A percentile compares a stretch with the other conserved stretches of the same genome.
These are phyloP conservation scores for Thelephora terrestris DNA, from an alignment of 1,284 basidiomycete species.

Conservation along the genomic window DNA sequence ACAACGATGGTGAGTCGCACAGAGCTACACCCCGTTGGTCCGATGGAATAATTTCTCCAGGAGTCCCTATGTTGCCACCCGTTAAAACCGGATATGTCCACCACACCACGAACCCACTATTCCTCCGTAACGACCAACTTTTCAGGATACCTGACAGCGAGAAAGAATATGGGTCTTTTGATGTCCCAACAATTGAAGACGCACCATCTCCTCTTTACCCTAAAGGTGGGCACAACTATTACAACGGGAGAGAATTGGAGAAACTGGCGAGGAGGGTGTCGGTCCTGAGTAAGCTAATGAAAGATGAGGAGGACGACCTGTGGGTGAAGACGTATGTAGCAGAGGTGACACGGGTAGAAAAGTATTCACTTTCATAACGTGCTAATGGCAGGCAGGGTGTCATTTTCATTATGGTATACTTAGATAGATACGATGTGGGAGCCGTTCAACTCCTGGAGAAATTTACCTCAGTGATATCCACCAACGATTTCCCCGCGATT, in stretches of 20 bases:
- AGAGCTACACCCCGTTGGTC: too few relatives aligned
- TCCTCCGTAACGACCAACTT: slow-evolving; percentile 33
- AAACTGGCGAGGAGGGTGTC: slow-evolving; percentile 28
- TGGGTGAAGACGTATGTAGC: slow-evolving; percentile 11
- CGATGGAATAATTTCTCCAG: slow-evolving; percentile 20
- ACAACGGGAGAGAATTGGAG: slow-evolving; percentile 43
- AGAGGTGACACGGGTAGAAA: slow-evolving; percentile 2
- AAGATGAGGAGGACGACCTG: slow-evolving; percentile 10
- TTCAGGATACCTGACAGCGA: slow-evolving; percentile 36
- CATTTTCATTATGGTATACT: too few relatives aligned
- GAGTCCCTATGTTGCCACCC: slow-evolving; percentile 43
- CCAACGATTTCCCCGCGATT: too few relatives aligned
- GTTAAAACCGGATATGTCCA: slow-evolving; percentile 39
- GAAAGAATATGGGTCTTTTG: slow-evolving; percentile 36
- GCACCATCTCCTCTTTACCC: slow-evolving; percentile 21
- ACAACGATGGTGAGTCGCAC: slow-evolving; percentile 38
- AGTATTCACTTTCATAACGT: too few relatives aligned
- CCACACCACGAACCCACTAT: slow-evolving; percentile 35
- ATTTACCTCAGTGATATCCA: too few relatives aligned
- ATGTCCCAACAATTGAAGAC: slow-evolving; percentile 16
- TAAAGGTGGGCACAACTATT: slow-evolving; percentile 50
- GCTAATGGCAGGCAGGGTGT: too few relatives aligned
- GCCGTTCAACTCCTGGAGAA: too few relatives aligned
- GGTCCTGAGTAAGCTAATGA: slow-evolving; percentile 30
- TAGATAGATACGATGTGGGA: too few relatives aligned